These are phyloP conservation scores for Lactarius evosmus DNA, from an alignment of 768 basidiomycete genomes.

Conservation along the genomic window DNA sequence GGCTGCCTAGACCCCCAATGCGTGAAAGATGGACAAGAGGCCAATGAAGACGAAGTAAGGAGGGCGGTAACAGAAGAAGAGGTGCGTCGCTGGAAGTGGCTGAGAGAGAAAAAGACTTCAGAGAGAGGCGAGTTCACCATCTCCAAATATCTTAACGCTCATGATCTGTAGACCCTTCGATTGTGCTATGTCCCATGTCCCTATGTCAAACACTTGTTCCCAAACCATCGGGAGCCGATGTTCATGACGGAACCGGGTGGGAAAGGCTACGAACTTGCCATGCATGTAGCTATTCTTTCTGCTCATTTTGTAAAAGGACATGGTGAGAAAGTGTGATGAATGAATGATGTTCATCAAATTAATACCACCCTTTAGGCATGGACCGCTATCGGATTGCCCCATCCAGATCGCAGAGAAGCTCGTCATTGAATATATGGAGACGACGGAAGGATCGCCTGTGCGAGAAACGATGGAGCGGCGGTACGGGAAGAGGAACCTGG, in stretches of 20 bases:
- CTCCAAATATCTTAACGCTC: neutral
- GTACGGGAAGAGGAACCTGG: constrained; percentile 61
- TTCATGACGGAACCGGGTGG: constrained; percentile 63
- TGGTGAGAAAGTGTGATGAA: constrained; percentile 50
- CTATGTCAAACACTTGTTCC: constrained; percentile 80
- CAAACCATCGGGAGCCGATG: constrained; percentile 43
- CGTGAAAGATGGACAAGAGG: constrained; percentile 59
- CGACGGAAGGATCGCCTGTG: constrained; percentile 49
- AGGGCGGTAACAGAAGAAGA: constrained; percentile 64
- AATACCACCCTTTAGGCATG: constrained; percentile 57
- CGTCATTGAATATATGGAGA: constrained; percentile 62
- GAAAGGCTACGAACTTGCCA: constrained; percentile 69
- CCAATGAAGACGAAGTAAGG: constrained; percentile 68
- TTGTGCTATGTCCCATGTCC: constrained; percentile 75
- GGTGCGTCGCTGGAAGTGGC: constrained; percentile 71
- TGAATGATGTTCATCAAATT: neutral
- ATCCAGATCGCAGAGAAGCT: constrained; percentile 64
- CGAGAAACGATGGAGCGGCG: constrained; percentile 55
- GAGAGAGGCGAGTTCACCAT: constrained; percentile 55
- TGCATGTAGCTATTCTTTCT: constrained; percentile 74
- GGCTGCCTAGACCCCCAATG: constrained; percentile 80
- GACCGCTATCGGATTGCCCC: constrained; percentile 67
- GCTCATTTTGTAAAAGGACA: constrained; percentile 74
- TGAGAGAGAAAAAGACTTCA: constrained; percentile 64
- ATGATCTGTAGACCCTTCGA: constrained; percentile 58